phyloP scores from a whole-genome alignment of 176 grass and related monocot species.

The Bromus sterilis region DNA sequence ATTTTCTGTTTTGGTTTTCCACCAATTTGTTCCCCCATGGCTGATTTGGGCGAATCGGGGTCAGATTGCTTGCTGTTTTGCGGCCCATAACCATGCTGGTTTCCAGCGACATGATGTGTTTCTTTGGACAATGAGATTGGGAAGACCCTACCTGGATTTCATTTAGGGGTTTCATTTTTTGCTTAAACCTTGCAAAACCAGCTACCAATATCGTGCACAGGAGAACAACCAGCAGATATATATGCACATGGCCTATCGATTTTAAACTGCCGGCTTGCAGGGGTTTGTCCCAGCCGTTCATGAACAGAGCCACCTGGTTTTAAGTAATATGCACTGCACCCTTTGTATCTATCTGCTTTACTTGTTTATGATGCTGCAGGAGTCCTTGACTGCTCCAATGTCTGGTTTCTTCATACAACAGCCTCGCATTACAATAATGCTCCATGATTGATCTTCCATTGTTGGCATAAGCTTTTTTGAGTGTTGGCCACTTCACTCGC shows the following conservation, averaged over 20 bases:
- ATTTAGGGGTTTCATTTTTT: background rate
- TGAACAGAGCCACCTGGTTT: background rate
- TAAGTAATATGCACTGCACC: background rate
- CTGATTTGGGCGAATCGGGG: background rate
- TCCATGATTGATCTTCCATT: background rate
- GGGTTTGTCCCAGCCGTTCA: background rate
- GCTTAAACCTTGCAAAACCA: background rate
- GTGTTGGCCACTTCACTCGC: background rate
- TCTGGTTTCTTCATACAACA: background rate
- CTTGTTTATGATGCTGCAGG: background rate
- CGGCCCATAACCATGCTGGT: slow-evolving; percentile 3
- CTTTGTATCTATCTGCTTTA: background rate
- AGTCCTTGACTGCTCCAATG: background rate
- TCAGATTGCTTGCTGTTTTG: background rate
- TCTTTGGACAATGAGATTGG: background rate
- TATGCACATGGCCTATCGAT: background rate
- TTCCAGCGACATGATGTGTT: background rate
- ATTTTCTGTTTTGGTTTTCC: background rate
- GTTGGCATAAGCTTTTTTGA: background rate
- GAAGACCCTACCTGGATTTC: background rate
- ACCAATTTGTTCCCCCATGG: background rate
- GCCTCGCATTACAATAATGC: background rate
- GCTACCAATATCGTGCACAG: background rate
- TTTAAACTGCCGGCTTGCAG: background rate
- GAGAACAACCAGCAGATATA: background rate